phyloP scores from a whole-genome alignment of 164 flowering plant genomes.

The Akebia trifoliata region DNA sequence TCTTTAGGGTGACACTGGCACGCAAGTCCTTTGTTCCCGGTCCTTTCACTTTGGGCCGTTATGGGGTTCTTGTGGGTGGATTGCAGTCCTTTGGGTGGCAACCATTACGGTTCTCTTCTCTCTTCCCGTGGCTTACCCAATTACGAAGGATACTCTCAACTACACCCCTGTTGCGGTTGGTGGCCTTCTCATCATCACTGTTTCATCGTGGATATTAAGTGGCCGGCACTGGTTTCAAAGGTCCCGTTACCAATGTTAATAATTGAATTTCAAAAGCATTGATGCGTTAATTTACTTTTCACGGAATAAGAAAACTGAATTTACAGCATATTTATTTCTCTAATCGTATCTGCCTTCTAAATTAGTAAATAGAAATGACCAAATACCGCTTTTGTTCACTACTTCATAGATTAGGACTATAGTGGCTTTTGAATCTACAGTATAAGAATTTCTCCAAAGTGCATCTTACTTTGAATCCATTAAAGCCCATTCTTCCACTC shows the following conservation, averaged over 20 bases:
- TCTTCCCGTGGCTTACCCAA: slow-evolving; percentile 78
- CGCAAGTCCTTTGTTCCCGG: slow-evolving; percentile 70
- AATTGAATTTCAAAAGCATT: slow-evolving; percentile 13
- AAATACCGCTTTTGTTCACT: too few relatives aligned
- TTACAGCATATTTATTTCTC: too few relatives aligned
- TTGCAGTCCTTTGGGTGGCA: slow-evolving; percentile 82
- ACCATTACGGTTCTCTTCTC: slow-evolving; percentile 86
- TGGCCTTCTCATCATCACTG: slow-evolving; percentile 46
- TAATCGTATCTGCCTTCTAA: too few relatives aligned
- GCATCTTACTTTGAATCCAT: too few relatives aligned
- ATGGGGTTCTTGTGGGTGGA: slow-evolving; percentile 78
- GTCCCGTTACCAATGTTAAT: slow-evolving; percentile 61
- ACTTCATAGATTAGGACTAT: too few relatives aligned
- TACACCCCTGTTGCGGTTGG: slow-evolving; percentile 95
- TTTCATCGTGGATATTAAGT: slow-evolving; percentile 57
- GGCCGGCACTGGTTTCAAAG: slow-evolving; percentile 81
- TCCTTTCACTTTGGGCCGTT: slow-evolving; percentile 84
- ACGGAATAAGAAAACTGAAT: too few relatives aligned
- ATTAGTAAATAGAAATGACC: too few relatives aligned
- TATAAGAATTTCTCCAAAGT: too few relatives aligned
- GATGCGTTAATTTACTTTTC: background rate
- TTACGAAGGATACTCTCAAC: slow-evolving; percentile 67
- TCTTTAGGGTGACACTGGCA: slow-evolving; percentile 83
- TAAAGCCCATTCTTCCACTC: too few relatives aligned
- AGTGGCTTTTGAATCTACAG: too few relatives aligned